These are phyloP conservation scores for Talaromyces sp. DNA, from an alignment of 2,329 filamentous ascomycete species.

Conservation along the genomic window DNA sequence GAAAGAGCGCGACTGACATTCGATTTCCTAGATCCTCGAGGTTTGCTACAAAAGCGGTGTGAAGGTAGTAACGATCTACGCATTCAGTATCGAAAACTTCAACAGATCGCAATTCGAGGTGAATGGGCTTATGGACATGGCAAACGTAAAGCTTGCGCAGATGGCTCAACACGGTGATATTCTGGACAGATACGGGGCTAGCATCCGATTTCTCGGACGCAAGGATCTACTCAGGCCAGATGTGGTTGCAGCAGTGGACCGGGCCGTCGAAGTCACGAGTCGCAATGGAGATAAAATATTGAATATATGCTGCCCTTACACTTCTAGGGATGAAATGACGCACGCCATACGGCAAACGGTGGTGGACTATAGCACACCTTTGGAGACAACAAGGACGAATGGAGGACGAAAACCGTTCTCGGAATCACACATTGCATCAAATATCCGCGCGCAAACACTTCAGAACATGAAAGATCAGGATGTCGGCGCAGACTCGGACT, in stretches of 20 bases:
- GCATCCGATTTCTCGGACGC: conserved; percentile 80
- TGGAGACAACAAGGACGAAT: conserved; percentile 44
- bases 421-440: conserved; percentile 79
- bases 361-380: conserved; percentile 73
- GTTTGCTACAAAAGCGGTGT: conserved; percentile 98
- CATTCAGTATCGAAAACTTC: conserved; percentile 99
- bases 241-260: conserved; percentile 82
- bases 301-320: conserved; percentile 98
- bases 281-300: conserved; percentile 75
- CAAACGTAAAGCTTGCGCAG: conserved; percentile 89
- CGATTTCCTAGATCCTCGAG: conserved; percentile 68
- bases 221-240: conserved; percentile 79
- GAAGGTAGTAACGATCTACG: conserved; percentile 94
- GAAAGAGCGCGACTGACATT: neutral
- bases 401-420: conserved; percentile 67
- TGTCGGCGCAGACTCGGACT: conserved; percentile 48
- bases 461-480: conserved; percentile 28
- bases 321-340: conserved; percentile 91
- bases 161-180: conserved; percentile 89
- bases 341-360: conserved; percentile 84
- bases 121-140: conserved; percentile 94
- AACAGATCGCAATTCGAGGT: conserved; percentile 96
- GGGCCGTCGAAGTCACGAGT: conserved; percentile 79
- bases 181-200: conserved; percentile 85
- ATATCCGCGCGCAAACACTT: conserved; percentile 66